phyloP scores from a whole-genome alignment of 257 asterid genomes.

The Solanum neorickii region DNA sequence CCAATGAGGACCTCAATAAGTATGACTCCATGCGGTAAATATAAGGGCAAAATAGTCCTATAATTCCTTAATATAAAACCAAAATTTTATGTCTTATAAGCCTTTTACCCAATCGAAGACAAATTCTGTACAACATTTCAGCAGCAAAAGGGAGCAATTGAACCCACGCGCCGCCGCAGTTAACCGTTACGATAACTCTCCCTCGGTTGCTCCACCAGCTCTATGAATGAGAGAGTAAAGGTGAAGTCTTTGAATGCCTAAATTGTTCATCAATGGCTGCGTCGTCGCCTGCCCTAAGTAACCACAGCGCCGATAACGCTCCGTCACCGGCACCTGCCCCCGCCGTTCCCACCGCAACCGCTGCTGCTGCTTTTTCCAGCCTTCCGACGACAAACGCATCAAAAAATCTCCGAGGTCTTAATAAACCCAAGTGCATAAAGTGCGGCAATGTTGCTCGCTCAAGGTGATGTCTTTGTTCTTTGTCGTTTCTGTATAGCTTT shows the following conservation, averaged over 20 bases:
- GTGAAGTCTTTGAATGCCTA: neutral
- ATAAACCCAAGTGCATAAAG: constrained; percentile 95
- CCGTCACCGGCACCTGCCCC: neutral
- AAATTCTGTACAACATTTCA: neutral
- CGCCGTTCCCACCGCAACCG: neutral
- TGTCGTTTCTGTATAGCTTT: neutral
- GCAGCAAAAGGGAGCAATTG: neutral
- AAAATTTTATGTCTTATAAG: neutral
- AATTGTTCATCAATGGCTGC: constrained; percentile 18
- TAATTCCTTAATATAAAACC: neutral
- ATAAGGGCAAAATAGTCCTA: neutral
- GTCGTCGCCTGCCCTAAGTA: constrained; percentile 25
- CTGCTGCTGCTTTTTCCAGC: constrained; percentile 14
- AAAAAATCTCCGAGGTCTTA: constrained; percentile 79
- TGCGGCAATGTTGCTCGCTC: constrained; percentile 99
- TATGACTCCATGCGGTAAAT: neutral
- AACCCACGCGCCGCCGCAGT: constrained; percentile 6
- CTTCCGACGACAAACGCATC: constrained; percentile 25
- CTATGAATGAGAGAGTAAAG: neutral
- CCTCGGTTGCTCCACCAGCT: neutral
- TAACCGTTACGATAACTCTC: neutral
- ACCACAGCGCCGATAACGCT: constrained; percentile 11
- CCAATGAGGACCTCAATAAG: neutral
- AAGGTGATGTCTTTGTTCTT: constrained; percentile 27
- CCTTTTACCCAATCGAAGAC: neutral